Base-by-base conservation (phyloP, 345 rosid species). In the Salix dunnii region DNA sequence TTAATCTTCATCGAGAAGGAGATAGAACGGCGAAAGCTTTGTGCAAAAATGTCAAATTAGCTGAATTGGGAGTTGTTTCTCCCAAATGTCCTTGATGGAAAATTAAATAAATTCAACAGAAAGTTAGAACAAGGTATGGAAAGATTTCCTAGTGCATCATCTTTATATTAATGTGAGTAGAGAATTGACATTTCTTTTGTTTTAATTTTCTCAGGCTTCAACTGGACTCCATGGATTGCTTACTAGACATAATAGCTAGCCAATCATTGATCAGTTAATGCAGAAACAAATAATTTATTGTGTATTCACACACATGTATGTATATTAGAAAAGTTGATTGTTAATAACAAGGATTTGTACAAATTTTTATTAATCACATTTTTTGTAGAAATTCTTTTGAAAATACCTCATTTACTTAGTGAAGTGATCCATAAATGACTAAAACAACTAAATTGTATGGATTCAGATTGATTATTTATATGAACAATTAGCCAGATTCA, bases 31-130 rank as follows among this genome's bases (percentile, higher is more conserved):
- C 81, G 27, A 71, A 68, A 76, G 96, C 97, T 61, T 49, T 72
- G 17, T 94, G 98, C 87, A 79, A 77, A 62, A 87, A 89, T 77
- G 93, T 78, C 3, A 28, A 88, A 46, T 72, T 82, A 33, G 71
- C 75, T 46, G 73, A 85, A 76, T 61, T 31, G 10, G 97, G 89
- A 36, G 25, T 10, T 31, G 94, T 94, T 81, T 87, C 79, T 70
- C 97, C 97, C 27, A 70, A 64, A 6, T 92, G 95, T 77, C 76
- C 81, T 35, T 80, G 66, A 71, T 18, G 13, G 3, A 7, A 51
- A 30, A n/a, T 3, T 18, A 55, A 6, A 63, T 21, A 4, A 51
- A 48, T 10, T 40, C 43, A 10, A 40, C 13, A 40, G 43, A 48
- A 5, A 70, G 8, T 1, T 3, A 2, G 51, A 16, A 70, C 25